Base-by-base conservation (phyloP, 1,284 basidiomycete species). In the Microbotryum violaceum region DNA sequence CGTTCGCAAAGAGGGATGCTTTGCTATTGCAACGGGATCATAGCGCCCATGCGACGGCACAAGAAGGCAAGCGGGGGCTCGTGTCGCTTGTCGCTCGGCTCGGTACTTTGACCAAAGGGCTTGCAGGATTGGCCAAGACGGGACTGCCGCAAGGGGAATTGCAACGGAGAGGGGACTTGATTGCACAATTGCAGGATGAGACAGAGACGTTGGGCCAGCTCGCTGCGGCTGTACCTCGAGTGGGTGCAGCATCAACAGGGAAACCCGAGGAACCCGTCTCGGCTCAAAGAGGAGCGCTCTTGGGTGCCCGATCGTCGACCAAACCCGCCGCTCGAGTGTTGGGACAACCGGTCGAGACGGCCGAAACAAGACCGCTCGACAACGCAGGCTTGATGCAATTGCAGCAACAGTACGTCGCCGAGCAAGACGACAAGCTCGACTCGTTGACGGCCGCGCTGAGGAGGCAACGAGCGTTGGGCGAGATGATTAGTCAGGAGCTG, bases 401-500 rank as follows among this genome's bases (percentile, higher is more conserved):
- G 58, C 93, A 97, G 74, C 80, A 86, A 68, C 78, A 79, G 25
- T 85, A 89, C 75, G 86, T 97, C 74, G 81, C 85, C 52, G 80
- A 85, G 62, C 94, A 98, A 75, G 93, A 97, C 72, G 73, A 79
- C 33, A 87, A 93, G 71, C 80, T 96, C 29, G 79, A 85, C 14
- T 82, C 86, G 66, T 79, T 98, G 46, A 85, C 88, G 0, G 82
- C 88, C 0, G 85, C 96, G 62, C 78, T 98, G n/a, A 82, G 84
- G 65, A 81, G 90, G 48, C 93, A 97, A 77, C 82, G 85, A 68
- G 84, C 88, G 58, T 82, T 97, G 52, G 94, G 93, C 12, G 80
- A 89, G 66, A 90, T 91, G 20, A 97, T 98, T 66, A 81, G 83
- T 61, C 80, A 82, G 58, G 94, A 98, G 78, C 83, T 98, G 62